Base-by-base conservation (phyloP, 805 yeast genomes). In the Candida montana region DNA sequence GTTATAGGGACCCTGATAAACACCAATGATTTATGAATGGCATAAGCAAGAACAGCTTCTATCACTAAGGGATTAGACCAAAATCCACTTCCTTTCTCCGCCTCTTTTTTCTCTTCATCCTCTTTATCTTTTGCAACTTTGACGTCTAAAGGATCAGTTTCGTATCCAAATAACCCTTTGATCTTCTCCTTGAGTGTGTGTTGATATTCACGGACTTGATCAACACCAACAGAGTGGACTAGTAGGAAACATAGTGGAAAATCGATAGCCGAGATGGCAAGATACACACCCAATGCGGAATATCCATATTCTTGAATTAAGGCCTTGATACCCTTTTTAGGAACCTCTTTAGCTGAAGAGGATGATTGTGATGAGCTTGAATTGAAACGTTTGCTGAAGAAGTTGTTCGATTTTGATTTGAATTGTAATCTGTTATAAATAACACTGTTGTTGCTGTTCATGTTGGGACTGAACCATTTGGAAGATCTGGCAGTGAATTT, bases 151-250 rank as follows among this genome's bases (percentile, higher is more conserved):
- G 55, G 62, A 40, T 69, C 72, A 35, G 68, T 72, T 33, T 70
- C 75, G 20, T 62, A 72, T 1, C 96, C 96, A 44, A 88, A 67
- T 46, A 61, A 63, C 32, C 39, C 44, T 45, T 54, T 53, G 12
- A 54, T 24, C 38, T 49, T 48, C n/a, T 72, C 72, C 58, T 84
- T 78, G 12, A 70, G 74, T 42, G 69, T 61, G 39, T 81, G 75
- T 57, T 89, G 86, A 48, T 77, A 74, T 46, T 77, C 74, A 37
- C 76, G 75, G 29, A 90, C 85, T 53, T 76, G 72, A 27, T 90
- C 97, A 50, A 82, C 88, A 15, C 99, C 99, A 48, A 83, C 66
- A 0, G 88, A 77, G 58, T 90, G 97, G 11, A 93, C 98, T 23
- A 85, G 54, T 8, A 84, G 47, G 59, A 81, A 93, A 59, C 95